These are phyloP conservation scores for Trifolium repens DNA, from an alignment of 306 rosid species.

Conservation along the genomic window DNA sequence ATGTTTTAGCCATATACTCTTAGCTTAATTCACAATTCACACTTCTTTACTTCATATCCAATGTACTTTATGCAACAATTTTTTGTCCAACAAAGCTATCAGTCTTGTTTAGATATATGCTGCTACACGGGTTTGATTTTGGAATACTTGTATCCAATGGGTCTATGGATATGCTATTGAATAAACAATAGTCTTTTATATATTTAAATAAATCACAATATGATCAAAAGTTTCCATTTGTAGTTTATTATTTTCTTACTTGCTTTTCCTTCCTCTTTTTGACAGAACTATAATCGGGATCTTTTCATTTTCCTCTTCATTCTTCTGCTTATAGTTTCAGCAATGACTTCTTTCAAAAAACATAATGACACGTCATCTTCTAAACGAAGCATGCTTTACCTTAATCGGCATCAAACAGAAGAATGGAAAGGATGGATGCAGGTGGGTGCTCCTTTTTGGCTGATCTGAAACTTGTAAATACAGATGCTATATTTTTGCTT, in stretches of 20 bases:
- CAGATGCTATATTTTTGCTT: constrained; percentile 19
- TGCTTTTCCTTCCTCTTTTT: constrained; percentile 40
- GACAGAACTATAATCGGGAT: constrained; percentile 91
- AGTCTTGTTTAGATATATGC: constrained; percentile 26
- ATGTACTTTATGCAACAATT: constrained; percentile 11
- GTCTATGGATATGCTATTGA: constrained; percentile 16
- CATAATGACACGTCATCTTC: constrained; percentile 80
- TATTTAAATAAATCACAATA: constrained; percentile 29
- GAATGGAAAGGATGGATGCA: constrained; percentile 99
- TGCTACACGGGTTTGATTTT: constrained; percentile 20
- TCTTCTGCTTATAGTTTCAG: constrained; percentile 88
- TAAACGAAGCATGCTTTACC: constrained; percentile 83
- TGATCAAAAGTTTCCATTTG: constrained; percentile 18
- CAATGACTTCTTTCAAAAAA: constrained; percentile 93
- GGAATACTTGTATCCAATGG: constrained; percentile 17
- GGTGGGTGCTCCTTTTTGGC: constrained; percentile 61
- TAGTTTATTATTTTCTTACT: constrained; percentile 30
- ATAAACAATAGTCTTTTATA: constrained; percentile 14
- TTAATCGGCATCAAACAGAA: constrained; percentile 97
- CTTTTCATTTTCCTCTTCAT: constrained; percentile 88
- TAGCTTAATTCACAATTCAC: constrained; percentile 8
- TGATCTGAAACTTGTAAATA: constrained; percentile 34
- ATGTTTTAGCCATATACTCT: constrained; percentile 10
- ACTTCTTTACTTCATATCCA: constrained; percentile 5
- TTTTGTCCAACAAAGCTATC: constrained; percentile 16